Conservation (phyloP, 352 stramenopile species). For the Globisporangium nodosum region DNA sequence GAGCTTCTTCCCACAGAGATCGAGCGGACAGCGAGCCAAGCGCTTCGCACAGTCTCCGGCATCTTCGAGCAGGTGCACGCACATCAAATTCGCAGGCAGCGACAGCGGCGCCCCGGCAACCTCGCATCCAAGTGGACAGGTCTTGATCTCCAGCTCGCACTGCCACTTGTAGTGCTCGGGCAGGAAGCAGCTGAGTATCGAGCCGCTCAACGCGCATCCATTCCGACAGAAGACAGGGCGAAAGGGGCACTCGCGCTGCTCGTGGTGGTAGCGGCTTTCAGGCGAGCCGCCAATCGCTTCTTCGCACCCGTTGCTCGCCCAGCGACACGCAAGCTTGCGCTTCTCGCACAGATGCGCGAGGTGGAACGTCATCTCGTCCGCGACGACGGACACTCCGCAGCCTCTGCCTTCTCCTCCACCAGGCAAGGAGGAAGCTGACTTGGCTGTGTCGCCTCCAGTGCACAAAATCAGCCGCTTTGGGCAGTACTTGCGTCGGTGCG, state of each 20-base stretch:
- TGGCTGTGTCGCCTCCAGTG: slow-evolving; percentile 9
- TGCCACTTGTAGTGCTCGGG: slow-evolving; percentile 66
- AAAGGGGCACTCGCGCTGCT: slow-evolving; percentile 54
- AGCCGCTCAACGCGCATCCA: slow-evolving; percentile 30
- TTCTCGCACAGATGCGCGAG: slow-evolving; percentile 39
- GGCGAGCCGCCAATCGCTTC: slow-evolving; percentile 30
- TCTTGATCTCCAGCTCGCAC: slow-evolving; percentile 39
- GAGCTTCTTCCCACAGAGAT: slow-evolving; percentile 66
- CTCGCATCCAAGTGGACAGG: slow-evolving; percentile 29
- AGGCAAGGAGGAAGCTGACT: background rate
- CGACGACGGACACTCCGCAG: slow-evolving; percentile 36
- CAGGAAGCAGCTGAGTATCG: slow-evolving; percentile 42
- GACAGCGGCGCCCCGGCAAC: background rate
- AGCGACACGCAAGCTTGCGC: slow-evolving; percentile 47
- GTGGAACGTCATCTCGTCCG: slow-evolving; percentile 62
- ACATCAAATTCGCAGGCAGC: slow-evolving; percentile 31
- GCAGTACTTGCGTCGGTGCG: slow-evolving; percentile 38
- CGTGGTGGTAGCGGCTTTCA: slow-evolving; percentile 42
- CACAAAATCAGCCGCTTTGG: slow-evolving; percentile 51
- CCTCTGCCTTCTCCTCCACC: slow-evolving; percentile 14
- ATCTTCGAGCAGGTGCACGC: slow-evolving; percentile 37
- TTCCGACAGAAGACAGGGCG: slow-evolving; percentile 45
- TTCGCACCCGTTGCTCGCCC: slow-evolving; percentile 38
- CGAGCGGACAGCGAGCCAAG: slow-evolving; percentile 35
- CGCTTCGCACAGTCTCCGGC: slow-evolving; percentile 40